Evolutionary conservation across 1,284 basidiomycete species (phyloP), one percentile per base, ranked within the genome.

Genomic region (Trametes versicolor): DNA sequence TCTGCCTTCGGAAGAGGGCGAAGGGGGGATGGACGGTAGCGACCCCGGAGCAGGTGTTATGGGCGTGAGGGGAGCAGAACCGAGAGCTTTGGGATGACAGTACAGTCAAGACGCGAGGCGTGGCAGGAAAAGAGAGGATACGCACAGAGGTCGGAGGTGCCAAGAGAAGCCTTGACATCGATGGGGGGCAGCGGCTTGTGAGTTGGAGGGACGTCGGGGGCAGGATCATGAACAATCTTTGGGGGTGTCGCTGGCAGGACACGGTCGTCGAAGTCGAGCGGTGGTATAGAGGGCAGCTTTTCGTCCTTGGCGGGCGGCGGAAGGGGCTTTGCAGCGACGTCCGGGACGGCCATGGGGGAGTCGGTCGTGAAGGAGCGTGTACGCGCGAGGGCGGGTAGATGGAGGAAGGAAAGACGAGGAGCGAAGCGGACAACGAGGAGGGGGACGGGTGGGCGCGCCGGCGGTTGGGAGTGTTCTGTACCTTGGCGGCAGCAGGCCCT

Each of bases 1-100:
- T 71, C 82, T 88, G 45, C 78, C 77, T 48, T 83, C 83, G 7
- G 75, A 61, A 27, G 76, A 72, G 25, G 80, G 72, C 29, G 77
- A 77, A 32, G 71, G 43, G 4, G 72, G 71, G 25, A 66, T 59
- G 54, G 58, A 51, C n/a, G 75, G 73, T 45, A 69, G 65, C 34
- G 65, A 60, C 32, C 72, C 64, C 41, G 72, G 71, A 9, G 72
- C 58, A 19, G 74, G 71, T 12, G 71, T 70, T 9, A 68, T 52
- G 37, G 70, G 73, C 2, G 72, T 72, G 41, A 72, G 68, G 19
- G 70, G 72, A 7, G 60, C 70, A 50, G 66, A 67, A 21, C 62
- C 66, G 21, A 70, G 66, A 19, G 61, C 70, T 72, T 43, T 6
- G 25, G 23, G 55, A 25, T 17, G 6, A 25, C 29, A 21, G 53